Conservation (phyloP, 192 early-diverging fungal genomes). For the Gigaspora rosea region DNA sequence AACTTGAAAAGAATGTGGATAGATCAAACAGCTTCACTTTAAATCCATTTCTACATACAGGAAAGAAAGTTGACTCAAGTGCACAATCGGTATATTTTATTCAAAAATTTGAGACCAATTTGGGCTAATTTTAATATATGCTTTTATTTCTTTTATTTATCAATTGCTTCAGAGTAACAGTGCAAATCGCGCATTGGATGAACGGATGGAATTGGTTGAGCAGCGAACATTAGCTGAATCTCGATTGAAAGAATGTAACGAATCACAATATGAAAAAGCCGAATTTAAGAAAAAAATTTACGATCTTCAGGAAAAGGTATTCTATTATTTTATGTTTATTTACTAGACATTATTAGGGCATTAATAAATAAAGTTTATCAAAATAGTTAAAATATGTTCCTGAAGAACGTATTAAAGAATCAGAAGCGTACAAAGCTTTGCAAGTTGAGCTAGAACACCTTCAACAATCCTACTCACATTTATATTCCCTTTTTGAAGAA, state of each 20-base stretch:
- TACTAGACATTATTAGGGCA: background rate
- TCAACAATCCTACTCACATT: background rate
- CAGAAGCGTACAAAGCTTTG: background rate
- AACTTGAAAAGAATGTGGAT: slow-evolving; percentile 6
- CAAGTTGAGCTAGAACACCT: background rate
- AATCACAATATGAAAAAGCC: background rate
- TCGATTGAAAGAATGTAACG: slow-evolving; percentile 12
- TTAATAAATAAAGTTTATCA: background rate
- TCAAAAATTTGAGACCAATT: background rate
- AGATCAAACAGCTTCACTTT: slow-evolving; percentile 19
- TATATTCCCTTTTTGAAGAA: background rate
- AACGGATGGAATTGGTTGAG: background rate
- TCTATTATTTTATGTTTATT: background rate
- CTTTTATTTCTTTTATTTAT: background rate
- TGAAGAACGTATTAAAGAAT: slow-evolving; percentile 15
- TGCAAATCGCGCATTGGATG: background rate
- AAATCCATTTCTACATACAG: background rate
- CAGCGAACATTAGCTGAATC: background rate
- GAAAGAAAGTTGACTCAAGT: background rate
- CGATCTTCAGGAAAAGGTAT: slow-evolving; percentile 13
- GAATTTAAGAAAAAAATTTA: slow-evolving; percentile 4
- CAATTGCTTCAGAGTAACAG: background rate
- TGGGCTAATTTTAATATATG: too few relatives aligned
- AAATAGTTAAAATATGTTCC: slow-evolving; percentile 19
- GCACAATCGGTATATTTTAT: background rate